A percentile compares a stretch with the other conserved stretches of the same genome.
These are phyloP conservation scores for Bipolaris oryzae DNA, from an alignment of 2,329 filamentous ascomycete genomes.

Conservation along the genomic window DNA sequence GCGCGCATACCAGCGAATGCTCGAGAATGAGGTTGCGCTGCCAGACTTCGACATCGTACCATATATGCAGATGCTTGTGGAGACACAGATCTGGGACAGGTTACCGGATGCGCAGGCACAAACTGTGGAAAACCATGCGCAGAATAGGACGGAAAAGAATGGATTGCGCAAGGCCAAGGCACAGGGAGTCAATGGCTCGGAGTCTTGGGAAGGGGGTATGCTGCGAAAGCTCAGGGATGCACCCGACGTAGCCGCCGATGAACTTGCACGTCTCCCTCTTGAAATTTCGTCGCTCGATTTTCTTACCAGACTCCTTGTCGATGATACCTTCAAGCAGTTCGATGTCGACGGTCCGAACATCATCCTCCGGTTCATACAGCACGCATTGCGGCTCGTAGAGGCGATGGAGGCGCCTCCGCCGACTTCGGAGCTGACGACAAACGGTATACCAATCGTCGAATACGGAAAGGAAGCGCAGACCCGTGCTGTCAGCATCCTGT, in stretches of 20 bases:
- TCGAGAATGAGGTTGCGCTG: slow-evolving; percentile 11
- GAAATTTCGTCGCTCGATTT: slow-evolving; percentile 47
- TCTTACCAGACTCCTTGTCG: slow-evolving; percentile 46
- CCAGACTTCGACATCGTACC: slow-evolving; percentile 32
- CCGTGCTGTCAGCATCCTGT: slow-evolving; percentile 45
- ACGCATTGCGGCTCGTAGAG: slow-evolving; percentile 46
- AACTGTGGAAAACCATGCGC: background rate
- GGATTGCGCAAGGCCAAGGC: background rate
- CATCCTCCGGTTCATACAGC: slow-evolving; percentile 47
- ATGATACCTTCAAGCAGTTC: slow-evolving; percentile 26
- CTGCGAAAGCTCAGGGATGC: slow-evolving; percentile 25
- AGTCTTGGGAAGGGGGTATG: slow-evolving; percentile 33
- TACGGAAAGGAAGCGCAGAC: slow-evolving; percentile 45
- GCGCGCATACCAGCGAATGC: slow-evolving; percentile 21
- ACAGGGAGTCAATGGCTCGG: slow-evolving; percentile 2
- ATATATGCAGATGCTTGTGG: slow-evolving; percentile 46
- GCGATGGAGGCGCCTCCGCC: slow-evolving; percentile 28
- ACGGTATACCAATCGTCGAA: slow-evolving; percentile 17
- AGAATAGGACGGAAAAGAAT: background rate
- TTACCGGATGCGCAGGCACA: slow-evolving; percentile 19
- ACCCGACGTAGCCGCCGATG: slow-evolving; percentile 31
- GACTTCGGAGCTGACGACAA: slow-evolving; percentile 3
- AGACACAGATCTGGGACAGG: slow-evolving; percentile 45
- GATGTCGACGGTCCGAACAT: slow-evolving; percentile 36
- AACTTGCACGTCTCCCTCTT: slow-evolving; percentile 46